A percentile compares a stretch with the other conserved stretches of the same genome.
phyloP scores from a whole-genome alignment of 2,329 filamentous ascomycete genomes.

The Fusarium udum region DNA sequence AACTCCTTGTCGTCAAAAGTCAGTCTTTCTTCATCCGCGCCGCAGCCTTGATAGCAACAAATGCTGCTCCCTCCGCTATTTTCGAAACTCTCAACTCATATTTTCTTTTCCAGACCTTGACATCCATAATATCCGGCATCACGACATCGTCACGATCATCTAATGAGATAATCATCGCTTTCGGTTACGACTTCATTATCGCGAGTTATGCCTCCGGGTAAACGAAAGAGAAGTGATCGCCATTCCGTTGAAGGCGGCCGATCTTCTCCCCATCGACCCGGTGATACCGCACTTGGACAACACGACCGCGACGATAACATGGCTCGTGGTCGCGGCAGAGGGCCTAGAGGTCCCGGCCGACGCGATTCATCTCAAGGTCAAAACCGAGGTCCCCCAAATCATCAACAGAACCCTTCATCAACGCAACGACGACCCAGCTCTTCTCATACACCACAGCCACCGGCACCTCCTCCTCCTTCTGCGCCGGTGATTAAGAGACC shows the following conservation, averaged over 20 bases:
- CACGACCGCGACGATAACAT: constrained; percentile 65
- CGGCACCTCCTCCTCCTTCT: constrained; percentile 32
- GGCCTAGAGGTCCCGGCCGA: constrained; percentile 59
- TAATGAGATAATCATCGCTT: constrained; percentile 48
- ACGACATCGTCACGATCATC: constrained; percentile 25
- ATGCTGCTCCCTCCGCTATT: constrained; percentile 9
- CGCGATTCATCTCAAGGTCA: constrained; percentile 60
- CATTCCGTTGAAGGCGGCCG: constrained; percentile 59
- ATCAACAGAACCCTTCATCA: constrained; percentile 39
- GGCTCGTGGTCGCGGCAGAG: constrained; percentile 58
- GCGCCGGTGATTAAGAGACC: constrained; percentile 36
- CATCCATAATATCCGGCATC: constrained; percentile 1
- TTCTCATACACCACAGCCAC: constrained; percentile 29
- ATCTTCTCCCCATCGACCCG: constrained; percentile 71
- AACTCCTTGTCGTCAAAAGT: constrained; percentile 42
- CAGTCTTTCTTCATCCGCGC: constrained; percentile 39
- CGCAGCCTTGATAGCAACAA: constrained; percentile 29
- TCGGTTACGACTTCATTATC: constrained; percentile 23
- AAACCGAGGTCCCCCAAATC: constrained; percentile 41
- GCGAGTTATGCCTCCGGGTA: constrained; percentile 61
- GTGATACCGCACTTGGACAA: constrained; percentile 63
- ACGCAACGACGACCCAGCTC: constrained; percentile 37
- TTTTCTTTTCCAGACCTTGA: constrained; percentile 18
- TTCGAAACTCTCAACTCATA: constrained; percentile 31
- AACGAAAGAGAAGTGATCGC: constrained; percentile 68